A percentile compares a stretch with the other conserved stretches of the same genome.
Evolutionary conservation across 1,284 basidiomycete genomes (phyloP).

Genomic region (Porogramme epimiltina): DNA sequence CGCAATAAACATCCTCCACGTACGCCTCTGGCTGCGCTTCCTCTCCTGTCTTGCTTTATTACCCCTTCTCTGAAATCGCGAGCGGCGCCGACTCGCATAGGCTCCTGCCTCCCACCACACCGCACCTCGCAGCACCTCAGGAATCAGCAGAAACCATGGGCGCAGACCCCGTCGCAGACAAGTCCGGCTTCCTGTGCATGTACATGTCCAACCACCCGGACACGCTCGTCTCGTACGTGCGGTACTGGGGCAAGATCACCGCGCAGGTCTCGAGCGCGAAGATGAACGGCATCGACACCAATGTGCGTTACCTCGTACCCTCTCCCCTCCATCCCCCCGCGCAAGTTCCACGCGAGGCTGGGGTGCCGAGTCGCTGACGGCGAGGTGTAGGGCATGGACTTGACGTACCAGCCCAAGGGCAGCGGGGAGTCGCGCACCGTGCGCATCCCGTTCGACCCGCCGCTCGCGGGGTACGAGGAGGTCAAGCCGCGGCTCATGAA

Average conservation of each 20-base stretch:
- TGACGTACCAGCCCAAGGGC: constrained; percentile 58
- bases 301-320: constrained; percentile 42
- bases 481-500: constrained; percentile 75
- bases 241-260: constrained; percentile 68
- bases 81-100: too few relatives aligned
- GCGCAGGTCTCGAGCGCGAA: constrained; percentile 56
- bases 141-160: constrained; percentile 31
- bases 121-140: too few relatives aligned
- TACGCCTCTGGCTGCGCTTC: background rate
- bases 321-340: background rate
- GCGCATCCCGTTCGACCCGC: constrained; percentile 64
- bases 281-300: constrained; percentile 67
- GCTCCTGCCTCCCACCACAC: too few relatives aligned
- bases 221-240: constrained; percentile 77
- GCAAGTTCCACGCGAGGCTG: background rate
- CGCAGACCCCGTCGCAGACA: constrained; percentile 72
- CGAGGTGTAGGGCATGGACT: constrained; percentile 63
- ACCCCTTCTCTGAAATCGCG: too few relatives aligned
- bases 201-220: constrained; percentile 84
- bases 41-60: too few relatives aligned
- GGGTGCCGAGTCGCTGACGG: background rate
- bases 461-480: constrained; percentile 71
- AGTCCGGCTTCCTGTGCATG: constrained; percentile 75
- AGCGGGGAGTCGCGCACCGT: constrained; percentile 47
- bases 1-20: background rate